These are phyloP conservation scores for Hondaea fermentalgiana DNA, from an alignment of 108 stramenopile genomes.

Conservation along the genomic window DNA sequence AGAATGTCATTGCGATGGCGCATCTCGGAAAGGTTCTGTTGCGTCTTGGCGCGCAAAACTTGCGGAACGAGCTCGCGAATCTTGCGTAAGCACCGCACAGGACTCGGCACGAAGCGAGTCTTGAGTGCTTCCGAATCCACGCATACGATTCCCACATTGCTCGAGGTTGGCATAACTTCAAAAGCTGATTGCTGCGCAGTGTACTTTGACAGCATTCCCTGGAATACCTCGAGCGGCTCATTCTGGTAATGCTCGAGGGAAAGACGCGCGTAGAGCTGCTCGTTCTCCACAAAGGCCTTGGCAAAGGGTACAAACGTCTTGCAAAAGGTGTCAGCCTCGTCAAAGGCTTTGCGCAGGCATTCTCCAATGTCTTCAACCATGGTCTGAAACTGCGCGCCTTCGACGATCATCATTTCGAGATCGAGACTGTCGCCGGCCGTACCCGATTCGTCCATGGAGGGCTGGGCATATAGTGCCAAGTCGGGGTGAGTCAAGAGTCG, in stretches of 20 bases:
- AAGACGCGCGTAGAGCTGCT: not conserved
- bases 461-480: not conserved
- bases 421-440: not conserved
- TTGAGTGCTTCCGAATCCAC: slow-evolving; percentile 41
- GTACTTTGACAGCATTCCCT: not conserved
- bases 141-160: slow-evolving; percentile 41
- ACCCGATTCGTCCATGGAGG: not conserved
- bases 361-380: not conserved
- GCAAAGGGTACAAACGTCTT: slow-evolving; percentile 40
- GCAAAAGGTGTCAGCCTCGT: slow-evolving; percentile 30
- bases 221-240: not conserved
- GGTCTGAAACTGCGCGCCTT: not conserved
- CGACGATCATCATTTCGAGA: slow-evolving; percentile 10
- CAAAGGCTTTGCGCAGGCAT: slow-evolving; percentile 6
- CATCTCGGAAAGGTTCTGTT: slow-evolving; percentile 32
- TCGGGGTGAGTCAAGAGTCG: not conserved
- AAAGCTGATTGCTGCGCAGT: not conserved
- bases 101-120: slow-evolving; percentile 37
- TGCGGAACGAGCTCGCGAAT: slow-evolving; percentile 40
- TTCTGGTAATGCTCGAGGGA: not conserved
- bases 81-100: slow-evolving; percentile 33
- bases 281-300: slow-evolving; percentile 31
- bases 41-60: slow-evolving; percentile 27
- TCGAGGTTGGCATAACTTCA: slow-evolving; percentile 29
- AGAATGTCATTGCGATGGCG: slow-evolving; percentile 36